A percentile compares a stretch with the other conserved stretches of the same genome.
phyloP scores from a whole-genome alignment of 2,329 filamentous ascomycete species.

The Fusarium globosum region DNA sequence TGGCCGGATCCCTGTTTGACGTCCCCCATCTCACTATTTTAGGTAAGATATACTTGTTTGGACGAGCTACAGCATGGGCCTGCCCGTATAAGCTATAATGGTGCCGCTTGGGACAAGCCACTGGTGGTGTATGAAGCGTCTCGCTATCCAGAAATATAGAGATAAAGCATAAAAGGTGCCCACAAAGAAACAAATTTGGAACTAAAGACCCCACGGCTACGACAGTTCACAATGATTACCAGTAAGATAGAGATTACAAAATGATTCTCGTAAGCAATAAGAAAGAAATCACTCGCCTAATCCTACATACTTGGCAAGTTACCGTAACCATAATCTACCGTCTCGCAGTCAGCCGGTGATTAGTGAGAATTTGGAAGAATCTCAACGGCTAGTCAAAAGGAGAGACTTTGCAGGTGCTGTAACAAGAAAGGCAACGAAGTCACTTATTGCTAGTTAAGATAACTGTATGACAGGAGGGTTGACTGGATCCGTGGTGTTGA shows the following conservation, averaged over 20 bases:
- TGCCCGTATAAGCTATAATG: not conserved
- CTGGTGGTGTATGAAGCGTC: not conserved
- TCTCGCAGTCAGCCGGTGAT: not conserved
- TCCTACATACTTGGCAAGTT: not conserved
- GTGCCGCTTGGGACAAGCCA: not conserved
- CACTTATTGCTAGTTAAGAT: not conserved
- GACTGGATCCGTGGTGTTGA: not conserved
- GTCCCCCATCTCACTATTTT: not conserved
- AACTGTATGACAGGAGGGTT: no score
- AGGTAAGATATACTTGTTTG: not conserved
- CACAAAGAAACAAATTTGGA: no score
- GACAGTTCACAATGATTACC: not conserved
- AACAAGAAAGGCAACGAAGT: not conserved
- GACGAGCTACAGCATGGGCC: not conserved
- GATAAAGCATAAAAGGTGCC: not conserved
- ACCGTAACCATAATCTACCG: not conserved
- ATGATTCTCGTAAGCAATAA: not conserved
- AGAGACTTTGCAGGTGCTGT: not conserved
- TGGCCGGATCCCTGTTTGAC: not conserved
- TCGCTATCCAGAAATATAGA: not conserved
- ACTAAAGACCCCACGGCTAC: no score
- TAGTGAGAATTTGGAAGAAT: not conserved
- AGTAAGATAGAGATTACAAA: not conserved
- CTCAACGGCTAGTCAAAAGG: not conserved
- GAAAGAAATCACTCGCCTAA: not conserved